phyloP scores from a whole-genome alignment of 2,329 filamentous ascomycete species.

The Cordyceps fumosorosea region DNA sequence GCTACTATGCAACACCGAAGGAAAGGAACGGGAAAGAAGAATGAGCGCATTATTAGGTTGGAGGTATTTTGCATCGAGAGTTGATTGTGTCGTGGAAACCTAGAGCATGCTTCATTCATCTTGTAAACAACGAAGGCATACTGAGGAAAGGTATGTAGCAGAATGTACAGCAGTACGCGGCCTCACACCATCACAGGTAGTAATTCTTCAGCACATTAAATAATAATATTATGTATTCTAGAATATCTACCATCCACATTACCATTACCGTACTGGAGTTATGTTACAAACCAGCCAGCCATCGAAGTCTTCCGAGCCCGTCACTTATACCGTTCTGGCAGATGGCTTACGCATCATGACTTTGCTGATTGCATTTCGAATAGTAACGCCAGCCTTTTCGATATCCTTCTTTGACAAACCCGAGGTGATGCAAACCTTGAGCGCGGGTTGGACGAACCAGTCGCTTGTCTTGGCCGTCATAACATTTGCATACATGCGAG shows the following conservation, averaged over 20 bases:
- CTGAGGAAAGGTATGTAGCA: not conserved
- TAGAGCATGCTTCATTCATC: no score
- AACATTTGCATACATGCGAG: constrained; percentile 57
- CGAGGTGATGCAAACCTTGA: constrained; percentile 87
- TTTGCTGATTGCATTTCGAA: constrained; percentile 91
- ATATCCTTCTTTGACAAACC: constrained; percentile 90
- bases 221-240: not conserved
- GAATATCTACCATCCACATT: not conserved
- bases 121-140: no score
- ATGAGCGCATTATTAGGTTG: no score
- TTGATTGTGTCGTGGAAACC: no score
- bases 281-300: not conserved
- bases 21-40: no score
- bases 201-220: not conserved
- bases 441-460: constrained; percentile 67
- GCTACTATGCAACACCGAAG: no score
- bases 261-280: not conserved
- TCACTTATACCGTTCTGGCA: constrained; percentile 22
- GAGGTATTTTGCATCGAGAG: no score
- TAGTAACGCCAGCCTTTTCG: constrained; percentile 83
- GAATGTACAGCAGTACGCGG: not conserved
- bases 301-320: not conserved
- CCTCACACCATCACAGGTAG: not conserved
- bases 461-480: constrained; percentile 62
- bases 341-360: constrained; percentile 64